Evolutionary conservation across 805 yeast species (phyloP).

Genomic region (Yarrowia sp.): DNA sequence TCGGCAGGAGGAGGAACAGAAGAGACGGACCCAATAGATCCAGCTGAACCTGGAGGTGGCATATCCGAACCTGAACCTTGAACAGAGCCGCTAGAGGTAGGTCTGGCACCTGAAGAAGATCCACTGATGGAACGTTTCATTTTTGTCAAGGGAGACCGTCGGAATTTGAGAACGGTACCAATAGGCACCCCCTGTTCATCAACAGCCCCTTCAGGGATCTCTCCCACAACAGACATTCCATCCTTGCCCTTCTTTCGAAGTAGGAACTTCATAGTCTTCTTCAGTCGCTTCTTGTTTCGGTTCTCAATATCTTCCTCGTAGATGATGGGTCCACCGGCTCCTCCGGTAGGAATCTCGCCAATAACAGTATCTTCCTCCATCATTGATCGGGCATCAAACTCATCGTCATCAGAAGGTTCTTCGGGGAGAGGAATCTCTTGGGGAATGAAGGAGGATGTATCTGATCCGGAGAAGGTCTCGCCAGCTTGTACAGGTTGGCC

Average conservation of each 20-base stretch:
- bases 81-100: slow-evolving; percentile 7
- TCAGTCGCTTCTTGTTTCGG: slow-evolving; percentile 39
- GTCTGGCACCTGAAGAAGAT: not conserved
- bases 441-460: not conserved
- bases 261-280: slow-evolving; percentile 41
- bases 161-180: slow-evolving; percentile 25
- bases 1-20: slow-evolving; percentile 6
- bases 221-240: not conserved
- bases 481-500: not conserved
- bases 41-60: not conserved
- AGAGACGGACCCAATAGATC: not conserved
- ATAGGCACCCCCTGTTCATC: not conserved
- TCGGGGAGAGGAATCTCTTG: slow-evolving; percentile 28
- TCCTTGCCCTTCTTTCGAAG: slow-evolving; percentile 14
- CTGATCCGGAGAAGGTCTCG: not conserved
- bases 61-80: not conserved
- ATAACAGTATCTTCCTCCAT: slow-evolving; percentile 28
- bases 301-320: slow-evolving; percentile 39
- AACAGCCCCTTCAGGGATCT: not conserved
- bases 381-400: slow-evolving; percentile 15
- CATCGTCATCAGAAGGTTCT: slow-evolving; percentile 21
- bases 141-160: slow-evolving; percentile 12
- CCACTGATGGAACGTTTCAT: slow-evolving; percentile 4
- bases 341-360: slow-evolving; percentile 1
- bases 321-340: not conserved